These are phyloP conservation scores for Globisporangium iwayamae DNA, from an alignment of 352 stramenopile genomes.

Conservation along the genomic window DNA sequence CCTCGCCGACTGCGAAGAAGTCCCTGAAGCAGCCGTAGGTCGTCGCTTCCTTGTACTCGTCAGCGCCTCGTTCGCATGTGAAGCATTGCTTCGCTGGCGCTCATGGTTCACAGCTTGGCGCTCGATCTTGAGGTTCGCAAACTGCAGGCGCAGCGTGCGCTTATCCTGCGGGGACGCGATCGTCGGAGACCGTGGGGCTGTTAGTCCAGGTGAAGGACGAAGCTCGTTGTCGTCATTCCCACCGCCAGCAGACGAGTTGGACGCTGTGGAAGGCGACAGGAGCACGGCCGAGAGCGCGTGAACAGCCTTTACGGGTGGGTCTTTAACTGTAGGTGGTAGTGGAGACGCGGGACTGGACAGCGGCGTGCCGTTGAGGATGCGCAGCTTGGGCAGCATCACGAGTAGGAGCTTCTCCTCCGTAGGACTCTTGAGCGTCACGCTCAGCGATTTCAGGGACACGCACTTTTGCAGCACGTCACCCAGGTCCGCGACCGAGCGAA, in stretches of 20 bases:
- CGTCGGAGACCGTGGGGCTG: not conserved
- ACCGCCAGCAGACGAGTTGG: constrained; percentile 15
- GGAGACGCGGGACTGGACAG: constrained; percentile 12
- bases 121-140: constrained; percentile 18
- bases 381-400: constrained; percentile 50
- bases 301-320: constrained; percentile 15
- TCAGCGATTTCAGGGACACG: constrained; percentile 55
- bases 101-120: constrained; percentile 4
- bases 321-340: constrained; percentile 13
- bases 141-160: constrained; percentile 29
- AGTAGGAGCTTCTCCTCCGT: constrained; percentile 51
- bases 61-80: not conserved
- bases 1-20: not conserved
- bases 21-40: not conserved
- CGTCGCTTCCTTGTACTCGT: not conserved
- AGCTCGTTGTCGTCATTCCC: not conserved
- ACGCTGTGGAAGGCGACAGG: constrained; percentile 9
- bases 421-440: constrained; percentile 39
- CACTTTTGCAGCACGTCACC: constrained; percentile 39
- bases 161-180: constrained; percentile 35
- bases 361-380: constrained; percentile 57
- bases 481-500: constrained; percentile 40
- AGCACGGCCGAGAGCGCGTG: constrained; percentile 6
- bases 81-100: not conserved
- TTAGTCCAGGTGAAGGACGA: not conserved